phyloP scores from a whole-genome alignment of 2,329 filamentous ascomycete species.

The Alternaria triticimaculans region DNA sequence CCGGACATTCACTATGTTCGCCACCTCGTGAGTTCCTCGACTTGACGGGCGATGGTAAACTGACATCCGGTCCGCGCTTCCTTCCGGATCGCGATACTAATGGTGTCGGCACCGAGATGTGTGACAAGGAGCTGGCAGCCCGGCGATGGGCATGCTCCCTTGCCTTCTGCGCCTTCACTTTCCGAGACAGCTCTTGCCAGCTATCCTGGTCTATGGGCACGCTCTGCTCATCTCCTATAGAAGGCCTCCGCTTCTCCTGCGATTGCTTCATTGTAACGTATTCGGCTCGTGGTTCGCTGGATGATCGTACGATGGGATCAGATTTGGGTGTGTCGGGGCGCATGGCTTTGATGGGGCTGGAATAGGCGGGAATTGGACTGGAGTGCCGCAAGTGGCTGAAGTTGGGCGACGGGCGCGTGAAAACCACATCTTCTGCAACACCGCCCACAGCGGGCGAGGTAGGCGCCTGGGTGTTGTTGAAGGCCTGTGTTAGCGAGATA shows the following conservation, averaged over 20 bases:
- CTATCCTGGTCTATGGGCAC: conserved; percentile 33
- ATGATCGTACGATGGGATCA: conserved; percentile 35
- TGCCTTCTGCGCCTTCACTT: conserved; percentile 23
- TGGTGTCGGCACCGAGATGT: conserved; percentile 35
- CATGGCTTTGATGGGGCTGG: conserved; percentile 48
- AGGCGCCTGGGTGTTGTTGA: conserved; percentile 54
- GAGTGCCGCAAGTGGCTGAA: conserved; percentile 44
- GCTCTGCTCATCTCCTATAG: conserved; percentile 17
- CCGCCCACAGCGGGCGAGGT: conserved; percentile 52
- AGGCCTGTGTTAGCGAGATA: conserved; percentile 55
- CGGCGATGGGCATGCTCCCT: conserved; percentile 32
- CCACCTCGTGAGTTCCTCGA: conserved; percentile 1
- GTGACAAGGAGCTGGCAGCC: conserved; percentile 31
- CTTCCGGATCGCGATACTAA: conserved; percentile 16
- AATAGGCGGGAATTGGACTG: conserved; percentile 45
- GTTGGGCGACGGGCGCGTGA: conserved; percentile 56
- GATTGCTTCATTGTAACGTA: conserved; percentile 55
- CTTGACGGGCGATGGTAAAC: conserved; percentile 36
- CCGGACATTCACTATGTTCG: conserved; percentile 16
- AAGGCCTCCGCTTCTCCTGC: conserved; percentile 48
- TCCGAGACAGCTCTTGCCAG: conserved; percentile 36
- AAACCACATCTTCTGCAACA: conserved; percentile 52
- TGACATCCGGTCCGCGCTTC: conserved; percentile 24
- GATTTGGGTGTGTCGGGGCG: conserved; percentile 24
- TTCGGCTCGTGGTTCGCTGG: conserved; percentile 52